Conservation (phyloP, 2,329 filamentous ascomycete genomes). For the Talaromyces albobiverticillius region DNA sequence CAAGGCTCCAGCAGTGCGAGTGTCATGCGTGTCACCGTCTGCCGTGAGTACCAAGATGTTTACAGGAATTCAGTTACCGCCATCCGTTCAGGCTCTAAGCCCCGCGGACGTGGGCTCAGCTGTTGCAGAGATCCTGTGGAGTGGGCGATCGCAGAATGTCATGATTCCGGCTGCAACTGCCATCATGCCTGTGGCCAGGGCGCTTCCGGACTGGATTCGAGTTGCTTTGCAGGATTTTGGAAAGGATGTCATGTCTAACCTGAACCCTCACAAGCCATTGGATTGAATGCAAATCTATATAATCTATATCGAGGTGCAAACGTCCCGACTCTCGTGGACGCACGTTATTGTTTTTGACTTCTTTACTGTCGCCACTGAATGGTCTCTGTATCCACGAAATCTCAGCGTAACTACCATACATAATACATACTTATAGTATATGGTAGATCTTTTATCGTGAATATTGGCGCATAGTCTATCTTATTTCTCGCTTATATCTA, state of each 20-base stretch:
- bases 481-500: no score
- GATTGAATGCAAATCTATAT: neutral
- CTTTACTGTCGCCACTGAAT: no score
- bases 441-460: no score
- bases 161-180: constrained; percentile 3
- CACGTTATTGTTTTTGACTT: no score
- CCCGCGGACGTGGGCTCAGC: constrained; percentile 1
- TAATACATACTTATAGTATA: no score
- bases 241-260: constrained; percentile 5
- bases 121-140: neutral
- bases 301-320: no score
- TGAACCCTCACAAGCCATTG: constrained; percentile 4
- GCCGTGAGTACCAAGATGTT: constrained; percentile 9
- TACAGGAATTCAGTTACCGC: constrained; percentile 2
- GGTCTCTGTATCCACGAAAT: no score
- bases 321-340: no score
- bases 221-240: constrained; percentile 8
- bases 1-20: constrained; percentile 59
- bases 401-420: no score
- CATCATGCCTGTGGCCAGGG: neutral
- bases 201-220: constrained; percentile 8
- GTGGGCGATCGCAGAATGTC: constrained; percentile 7
- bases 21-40: constrained; percentile 7
- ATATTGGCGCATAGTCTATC: no score
- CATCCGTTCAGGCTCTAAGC: neutral